Conservation (phyloP, 208 protist species). For the Crithidia fasciculata region DNA sequence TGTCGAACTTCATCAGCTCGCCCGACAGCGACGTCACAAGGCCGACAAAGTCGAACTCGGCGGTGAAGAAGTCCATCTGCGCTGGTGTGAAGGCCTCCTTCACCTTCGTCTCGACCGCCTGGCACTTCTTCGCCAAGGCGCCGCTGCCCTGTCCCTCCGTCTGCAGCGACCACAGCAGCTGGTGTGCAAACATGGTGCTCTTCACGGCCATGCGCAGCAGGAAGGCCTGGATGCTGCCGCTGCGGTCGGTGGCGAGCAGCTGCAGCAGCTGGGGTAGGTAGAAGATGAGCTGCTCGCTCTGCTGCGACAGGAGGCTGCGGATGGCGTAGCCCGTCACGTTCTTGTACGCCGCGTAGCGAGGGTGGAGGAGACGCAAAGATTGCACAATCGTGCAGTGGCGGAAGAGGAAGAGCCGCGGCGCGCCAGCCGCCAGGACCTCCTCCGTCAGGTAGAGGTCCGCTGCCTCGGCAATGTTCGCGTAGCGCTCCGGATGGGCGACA, state of each 20-base stretch:
- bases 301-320: slow-evolving; percentile 75
- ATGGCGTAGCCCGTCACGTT: slow-evolving; percentile 74
- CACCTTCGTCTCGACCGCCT: slow-evolving; percentile 41
- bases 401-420: slow-evolving; percentile 71
- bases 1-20: slow-evolving; percentile 81
- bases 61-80: slow-evolving; percentile 60
- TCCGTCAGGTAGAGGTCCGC: slow-evolving; percentile 78
- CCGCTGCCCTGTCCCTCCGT: slow-evolving; percentile 67
- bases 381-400: slow-evolving; percentile 71
- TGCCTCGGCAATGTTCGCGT: slow-evolving; percentile 60
- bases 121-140: slow-evolving; percentile 53
- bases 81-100: slow-evolving; percentile 45
- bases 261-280: slow-evolving; percentile 92
- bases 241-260: slow-evolving; percentile 66
- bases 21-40: slow-evolving; percentile 82
- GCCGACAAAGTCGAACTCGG: slow-evolving; percentile 83
- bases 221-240: slow-evolving; percentile 59
- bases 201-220: slow-evolving; percentile 58
- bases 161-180: slow-evolving; percentile 86
- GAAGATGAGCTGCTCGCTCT: slow-evolving; percentile 85
- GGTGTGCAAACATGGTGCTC: slow-evolving; percentile 84
- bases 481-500: slow-evolving; percentile 54
- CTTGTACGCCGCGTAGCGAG: slow-evolving; percentile 52
- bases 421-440: slow-evolving; percentile 60
- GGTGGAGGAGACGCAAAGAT: slow-evolving; percentile 70